Evolutionary conservation across 176 grass and related monocot genomes (phyloP).

Genomic region (Paspalum notatum): DNA sequence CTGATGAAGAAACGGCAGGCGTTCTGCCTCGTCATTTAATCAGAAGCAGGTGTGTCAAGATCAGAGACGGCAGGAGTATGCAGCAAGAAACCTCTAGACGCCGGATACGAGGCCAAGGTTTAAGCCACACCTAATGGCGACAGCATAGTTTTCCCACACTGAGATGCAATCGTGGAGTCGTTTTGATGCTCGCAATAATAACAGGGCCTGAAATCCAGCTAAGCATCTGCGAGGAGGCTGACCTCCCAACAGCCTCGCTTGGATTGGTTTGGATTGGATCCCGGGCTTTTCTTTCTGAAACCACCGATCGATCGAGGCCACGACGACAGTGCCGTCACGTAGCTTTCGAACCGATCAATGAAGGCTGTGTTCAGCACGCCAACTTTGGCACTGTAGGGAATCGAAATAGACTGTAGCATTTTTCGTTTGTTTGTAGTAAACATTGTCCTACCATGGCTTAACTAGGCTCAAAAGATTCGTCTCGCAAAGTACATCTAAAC

Average conservation of each 20-base stretch:
- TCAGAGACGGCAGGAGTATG: not conserved
- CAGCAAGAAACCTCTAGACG: not conserved
- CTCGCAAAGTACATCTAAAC: too few species aligned
- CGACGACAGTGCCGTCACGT: conserved; percentile 22
- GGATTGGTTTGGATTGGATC: conserved; percentile 37
- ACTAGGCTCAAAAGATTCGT: too few species aligned
- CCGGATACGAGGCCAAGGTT: not conserved
- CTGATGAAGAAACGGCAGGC: not conserved
- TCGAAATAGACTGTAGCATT: too few species aligned
- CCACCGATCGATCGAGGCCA: not conserved
- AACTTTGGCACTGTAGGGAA: too few species aligned
- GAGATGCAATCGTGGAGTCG: not conserved
- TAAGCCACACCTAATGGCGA: not conserved
- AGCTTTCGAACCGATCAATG: not conserved
- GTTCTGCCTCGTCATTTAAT: not conserved
- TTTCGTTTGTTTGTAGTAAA: too few species aligned
- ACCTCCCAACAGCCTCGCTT: conserved; percentile 41
- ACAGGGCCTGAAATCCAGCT: conserved; percentile 7
- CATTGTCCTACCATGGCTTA: too few species aligned
- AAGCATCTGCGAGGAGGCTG: conserved; percentile 33
- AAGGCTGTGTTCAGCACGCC: too few species aligned
- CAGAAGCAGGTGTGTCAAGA: not conserved
- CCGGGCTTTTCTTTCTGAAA: conserved; percentile 36
- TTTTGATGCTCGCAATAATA: not conserved
- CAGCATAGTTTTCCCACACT: not conserved